These are phyloP conservation scores for Aquilaria yunnanensis DNA, from an alignment of 345 rosid genomes.

Conservation along the genomic window DNA sequence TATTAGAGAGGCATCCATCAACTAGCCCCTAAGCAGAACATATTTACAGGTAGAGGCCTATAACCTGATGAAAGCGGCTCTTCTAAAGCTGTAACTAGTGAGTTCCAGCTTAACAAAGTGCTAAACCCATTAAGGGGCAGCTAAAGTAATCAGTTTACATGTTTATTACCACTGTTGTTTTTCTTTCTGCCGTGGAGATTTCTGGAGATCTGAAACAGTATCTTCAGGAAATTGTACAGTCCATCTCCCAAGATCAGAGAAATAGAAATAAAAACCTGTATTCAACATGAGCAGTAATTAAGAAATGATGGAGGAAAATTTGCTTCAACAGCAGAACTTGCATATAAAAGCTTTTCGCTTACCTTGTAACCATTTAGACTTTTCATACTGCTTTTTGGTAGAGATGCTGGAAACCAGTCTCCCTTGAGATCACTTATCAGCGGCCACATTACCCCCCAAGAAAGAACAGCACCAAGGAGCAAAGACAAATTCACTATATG, in stretches of 20 bases:
- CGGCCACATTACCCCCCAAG: slow-evolving; percentile 99
- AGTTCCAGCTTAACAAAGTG: too few relatives aligned
- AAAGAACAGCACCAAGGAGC: slow-evolving; percentile 81
- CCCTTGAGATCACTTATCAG: slow-evolving; percentile 59
- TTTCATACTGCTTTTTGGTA: slow-evolving; percentile 71
- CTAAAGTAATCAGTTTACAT: too few relatives aligned
- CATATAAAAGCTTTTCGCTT: neutral
- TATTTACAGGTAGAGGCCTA: neutral
- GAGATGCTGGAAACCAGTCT: slow-evolving; percentile 55
- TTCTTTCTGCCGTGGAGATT: slow-evolving; percentile 36
- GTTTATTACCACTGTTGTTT: slow-evolving; percentile 14
- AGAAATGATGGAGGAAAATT: neutral
- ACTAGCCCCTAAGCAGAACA: neutral
- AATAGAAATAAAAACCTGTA: slow-evolving; percentile 82
- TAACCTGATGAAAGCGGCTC: neutral
- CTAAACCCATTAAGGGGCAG: too few relatives aligned
- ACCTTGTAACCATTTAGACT: slow-evolving; percentile 91
- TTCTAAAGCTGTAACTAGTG: too few relatives aligned
- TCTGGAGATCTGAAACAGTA: slow-evolving; percentile 44
- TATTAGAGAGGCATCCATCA: neutral
- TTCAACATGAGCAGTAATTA: neutral
- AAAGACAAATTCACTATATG: slow-evolving; percentile 85
- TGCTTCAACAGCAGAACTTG: neutral
- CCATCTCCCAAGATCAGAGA: slow-evolving; percentile 89
- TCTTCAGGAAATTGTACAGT: slow-evolving; percentile 84